Conservation (phyloP, 2,329 filamentous ascomycete genomes). For the Biscogniauxia sp. region DNA sequence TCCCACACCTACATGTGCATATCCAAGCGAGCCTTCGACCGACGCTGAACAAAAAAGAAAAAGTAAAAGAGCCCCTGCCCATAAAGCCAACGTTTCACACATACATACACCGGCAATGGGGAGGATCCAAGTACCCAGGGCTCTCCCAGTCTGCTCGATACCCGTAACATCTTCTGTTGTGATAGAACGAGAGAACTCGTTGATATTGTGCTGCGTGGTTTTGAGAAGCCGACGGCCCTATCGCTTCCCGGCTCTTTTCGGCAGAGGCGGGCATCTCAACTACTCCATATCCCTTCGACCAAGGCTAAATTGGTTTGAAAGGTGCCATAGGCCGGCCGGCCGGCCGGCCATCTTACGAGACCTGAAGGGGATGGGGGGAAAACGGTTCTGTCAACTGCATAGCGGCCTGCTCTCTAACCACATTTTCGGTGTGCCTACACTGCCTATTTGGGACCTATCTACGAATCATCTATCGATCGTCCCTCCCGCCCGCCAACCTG, state of each 20-base stretch:
- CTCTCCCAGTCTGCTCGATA: background rate
- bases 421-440: background rate
- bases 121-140: background rate
- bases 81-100: background rate
- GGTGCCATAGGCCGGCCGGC: background rate
- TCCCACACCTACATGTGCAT: too few species aligned
- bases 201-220: background rate
- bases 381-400: background rate
- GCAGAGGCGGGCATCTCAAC: background rate
- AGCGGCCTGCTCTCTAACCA: background rate
- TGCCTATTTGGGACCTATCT: background rate
- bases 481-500: background rate
- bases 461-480: background rate
- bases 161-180: background rate
- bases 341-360: background rate
- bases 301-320: background rate
- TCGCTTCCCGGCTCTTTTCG: background rate
- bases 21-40: background rate
- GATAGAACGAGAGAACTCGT: background rate
- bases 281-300: background rate
- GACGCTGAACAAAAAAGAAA: too few species aligned
- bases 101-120: background rate
- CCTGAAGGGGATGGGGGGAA: background rate
- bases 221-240: background rate
- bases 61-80: background rate